Base-by-base conservation (phyloP, 169 alveolate species). In the Plasmodium chabaudi region DNA sequence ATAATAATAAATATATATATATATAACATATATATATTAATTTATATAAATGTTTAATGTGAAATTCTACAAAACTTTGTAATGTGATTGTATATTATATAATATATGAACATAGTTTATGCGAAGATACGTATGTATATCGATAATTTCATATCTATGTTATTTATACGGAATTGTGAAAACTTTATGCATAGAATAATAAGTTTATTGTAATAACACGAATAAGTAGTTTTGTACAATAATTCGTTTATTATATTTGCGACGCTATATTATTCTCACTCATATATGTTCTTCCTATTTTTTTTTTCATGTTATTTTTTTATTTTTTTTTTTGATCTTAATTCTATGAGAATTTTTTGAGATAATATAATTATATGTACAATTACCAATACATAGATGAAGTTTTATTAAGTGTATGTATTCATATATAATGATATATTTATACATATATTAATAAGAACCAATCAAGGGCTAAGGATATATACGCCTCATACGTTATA, bases 341-440 rank as follows among this genome's bases (percentile, higher is more conserved):
- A 15, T 19, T 15, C 21, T 15, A 57, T n/a, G 34, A 57, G 19
- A 57, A 19, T 15, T 15, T 57, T 57, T 57, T 57, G 67, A 57
- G 67, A 15, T 57, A 19, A 57, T 57, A 57, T 57, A 57, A 57
- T 57, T 15, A n/a, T 9, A 57, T 57, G 27, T 21, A 57, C 34
- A 15, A 57, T 51, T 51, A 9, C 17, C 6, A 13, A 51, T 51
- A 51, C 17, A 57, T 57, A 57, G 9, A 6, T 57, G 19, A 57
- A 57, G 21, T 57, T 57, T 15, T 15, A 57, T 57, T 34, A 34
- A 34, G 42, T 57, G 19, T 57, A 9, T 57, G 12, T 57, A 9
- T 57, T 34, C 5, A n/a, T 57, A 9, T 57, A 19, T 19, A 57
- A n/a, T n/a, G 34, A 19, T 57, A 57, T 17, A 19, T 57, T 56